A percentile compares a stretch with the other conserved stretches of the same genome.
phyloP scores from a whole-genome alignment of 441 rosid genomes.

The Erysimum cheiri region DNA sequence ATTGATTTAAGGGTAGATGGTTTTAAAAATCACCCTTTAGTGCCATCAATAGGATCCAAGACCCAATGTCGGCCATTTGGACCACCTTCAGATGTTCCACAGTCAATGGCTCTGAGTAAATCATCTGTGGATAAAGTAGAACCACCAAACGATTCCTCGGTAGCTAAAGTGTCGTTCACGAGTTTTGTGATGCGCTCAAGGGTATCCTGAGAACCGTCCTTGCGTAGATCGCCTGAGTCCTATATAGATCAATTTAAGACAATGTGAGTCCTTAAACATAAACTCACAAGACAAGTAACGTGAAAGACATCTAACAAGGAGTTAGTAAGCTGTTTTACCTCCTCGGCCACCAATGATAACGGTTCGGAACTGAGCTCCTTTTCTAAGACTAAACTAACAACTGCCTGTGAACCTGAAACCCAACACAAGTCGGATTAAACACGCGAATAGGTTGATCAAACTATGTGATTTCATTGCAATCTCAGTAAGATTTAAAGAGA shows the following conservation, averaged over 20 bases:
- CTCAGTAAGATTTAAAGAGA: constrained; percentile 4
- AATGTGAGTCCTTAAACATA: constrained; percentile 33
- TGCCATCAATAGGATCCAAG: constrained; percentile 97
- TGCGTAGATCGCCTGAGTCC: constrained; percentile 86
- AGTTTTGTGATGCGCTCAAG: constrained; percentile 77
- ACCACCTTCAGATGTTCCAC: constrained; percentile 92
- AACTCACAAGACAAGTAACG: neutral
- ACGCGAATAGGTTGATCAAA: neutral
- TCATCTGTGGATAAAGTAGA: constrained; percentile 68
- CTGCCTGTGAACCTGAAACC: constrained; percentile 83
- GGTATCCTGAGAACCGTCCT: constrained; percentile 64
- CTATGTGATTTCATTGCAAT: neutral
- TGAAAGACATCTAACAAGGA: neutral
- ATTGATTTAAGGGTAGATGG: neutral
- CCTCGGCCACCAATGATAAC: constrained; percentile 92
- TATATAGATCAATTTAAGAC: constrained; percentile 37
- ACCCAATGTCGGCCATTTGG: constrained; percentile 93
- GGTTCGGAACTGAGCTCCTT: constrained; percentile 73
- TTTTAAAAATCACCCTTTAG: constrained; percentile 75
- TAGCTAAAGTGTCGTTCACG: constrained; percentile 77
- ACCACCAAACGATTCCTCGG: constrained; percentile 57
- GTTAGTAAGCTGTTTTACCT: constrained; percentile 54
- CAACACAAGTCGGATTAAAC: constrained; percentile 15
- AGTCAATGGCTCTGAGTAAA: constrained; percentile 74
- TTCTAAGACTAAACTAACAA: constrained; percentile 78